These are phyloP conservation scores for Neckera pumila DNA, from an alignment of 225 moss, liverwort and hornwort genomes.

Conservation along the genomic window DNA sequence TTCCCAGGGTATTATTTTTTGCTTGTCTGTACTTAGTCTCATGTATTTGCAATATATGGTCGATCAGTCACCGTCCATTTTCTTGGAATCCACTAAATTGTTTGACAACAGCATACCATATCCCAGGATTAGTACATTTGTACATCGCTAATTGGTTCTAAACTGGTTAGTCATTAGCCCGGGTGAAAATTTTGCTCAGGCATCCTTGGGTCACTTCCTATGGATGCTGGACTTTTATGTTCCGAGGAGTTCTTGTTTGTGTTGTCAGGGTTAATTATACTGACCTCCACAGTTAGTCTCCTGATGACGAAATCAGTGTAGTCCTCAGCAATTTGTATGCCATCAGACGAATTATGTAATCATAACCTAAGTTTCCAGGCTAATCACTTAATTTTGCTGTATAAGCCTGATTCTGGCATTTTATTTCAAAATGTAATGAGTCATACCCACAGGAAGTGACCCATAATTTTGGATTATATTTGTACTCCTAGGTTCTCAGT, in stretches of 20 bases:
- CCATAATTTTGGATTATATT: background rate
- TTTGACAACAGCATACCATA: background rate
- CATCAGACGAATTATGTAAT: background rate
- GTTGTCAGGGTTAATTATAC: background rate
- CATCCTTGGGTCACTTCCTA: background rate
- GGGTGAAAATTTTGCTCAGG: background rate
- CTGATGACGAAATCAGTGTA: background rate
- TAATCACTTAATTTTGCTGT: background rate
- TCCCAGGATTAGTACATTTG: background rate
- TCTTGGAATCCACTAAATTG: background rate
- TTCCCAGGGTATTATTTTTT: slow-evolving; percentile 9
- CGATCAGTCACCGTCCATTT: background rate
- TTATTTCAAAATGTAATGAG: background rate
- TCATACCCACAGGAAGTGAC: background rate
- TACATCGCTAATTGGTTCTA: background rate
- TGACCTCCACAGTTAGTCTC: background rate
- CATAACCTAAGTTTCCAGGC: background rate
- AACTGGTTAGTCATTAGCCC: background rate
- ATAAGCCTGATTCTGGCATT: background rate
- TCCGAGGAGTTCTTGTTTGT: background rate
- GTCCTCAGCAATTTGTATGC: background rate
- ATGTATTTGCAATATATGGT: background rate
- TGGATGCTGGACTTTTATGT: background rate
- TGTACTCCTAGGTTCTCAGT: background rate
- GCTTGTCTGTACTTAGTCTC: background rate